Conservation (phyloP, 2,329 filamentous ascomycete species). For the Chaetoscypha palmicola region DNA sequence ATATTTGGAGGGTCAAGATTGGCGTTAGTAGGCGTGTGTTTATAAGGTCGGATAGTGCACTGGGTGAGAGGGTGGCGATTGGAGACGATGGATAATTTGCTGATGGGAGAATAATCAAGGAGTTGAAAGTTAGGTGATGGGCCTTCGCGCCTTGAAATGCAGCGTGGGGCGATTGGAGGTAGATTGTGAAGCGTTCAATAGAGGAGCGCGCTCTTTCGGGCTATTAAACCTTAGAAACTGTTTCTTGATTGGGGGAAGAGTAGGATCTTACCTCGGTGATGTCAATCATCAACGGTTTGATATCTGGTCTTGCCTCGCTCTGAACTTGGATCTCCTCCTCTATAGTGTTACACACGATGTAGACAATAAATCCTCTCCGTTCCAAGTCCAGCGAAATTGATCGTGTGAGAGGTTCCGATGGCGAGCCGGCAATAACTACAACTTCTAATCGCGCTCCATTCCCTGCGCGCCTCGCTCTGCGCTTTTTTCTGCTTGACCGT, state of each 20-base stretch:
- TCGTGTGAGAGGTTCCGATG: constrained; percentile 73
- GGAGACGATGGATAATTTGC: constrained; percentile 74
- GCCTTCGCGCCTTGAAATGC: constrained; percentile 69
- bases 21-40: constrained; percentile 89
- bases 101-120: constrained; percentile 77
- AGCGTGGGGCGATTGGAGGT: constrained; percentile 67
- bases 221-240: constrained; percentile 35
- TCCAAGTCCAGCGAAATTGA: constrained; percentile 83
- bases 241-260: constrained; percentile 1
- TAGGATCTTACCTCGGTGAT: constrained; percentile 60
- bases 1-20: constrained; percentile 80
- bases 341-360: constrained; percentile 74
- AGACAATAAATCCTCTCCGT: constrained; percentile 86
- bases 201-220: constrained; percentile 60
- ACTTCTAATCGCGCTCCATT: constrained; percentile 88
- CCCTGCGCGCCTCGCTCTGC: constrained; percentile 69
- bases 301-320: constrained; percentile 69
- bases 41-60: constrained; percentile 80
- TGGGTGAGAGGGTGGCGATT: constrained; percentile 77
- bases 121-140: constrained; percentile 69
- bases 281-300: constrained; percentile 75
- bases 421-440: constrained; percentile 79
- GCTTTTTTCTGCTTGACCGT: constrained; percentile 44
- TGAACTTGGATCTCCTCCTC: constrained; percentile 80
- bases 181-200: constrained; percentile 63